Evolutionary conservation across 148 eudicot genomes (phyloP).

Genomic region (Spergularia marina): DNA sequence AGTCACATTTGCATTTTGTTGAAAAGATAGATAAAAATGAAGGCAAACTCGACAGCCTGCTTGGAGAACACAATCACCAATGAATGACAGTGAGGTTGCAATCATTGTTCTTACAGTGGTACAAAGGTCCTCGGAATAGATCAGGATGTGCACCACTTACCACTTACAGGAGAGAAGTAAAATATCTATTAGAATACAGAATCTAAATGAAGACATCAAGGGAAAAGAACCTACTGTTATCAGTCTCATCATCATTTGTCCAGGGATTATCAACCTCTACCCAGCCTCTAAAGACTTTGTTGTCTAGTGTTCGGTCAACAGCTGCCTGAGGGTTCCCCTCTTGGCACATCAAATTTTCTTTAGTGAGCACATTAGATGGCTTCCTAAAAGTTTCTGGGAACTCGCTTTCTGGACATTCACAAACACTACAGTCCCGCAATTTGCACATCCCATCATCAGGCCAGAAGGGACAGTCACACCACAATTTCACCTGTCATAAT

Average conservation of each 20-base stretch:
- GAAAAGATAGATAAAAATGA: not conserved
- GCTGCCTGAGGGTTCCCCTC: slow-evolving; percentile 80
- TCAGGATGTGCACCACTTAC: too few relatives aligned
- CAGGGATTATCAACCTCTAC: slow-evolving; percentile 77
- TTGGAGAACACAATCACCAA: not conserved
- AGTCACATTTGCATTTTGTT: not conserved
- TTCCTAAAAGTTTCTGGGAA: slow-evolving; percentile 72
- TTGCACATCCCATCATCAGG: slow-evolving; percentile 89
- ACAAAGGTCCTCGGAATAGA: not conserved
- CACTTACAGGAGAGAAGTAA: not conserved
- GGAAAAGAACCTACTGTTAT: slow-evolving; percentile 51
- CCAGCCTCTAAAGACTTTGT: slow-evolving; percentile 73
- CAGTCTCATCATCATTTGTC: slow-evolving; percentile 89
- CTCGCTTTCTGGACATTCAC: slow-evolving; percentile 88
- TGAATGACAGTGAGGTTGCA: not conserved
- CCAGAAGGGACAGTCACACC: slow-evolving; percentile 97
- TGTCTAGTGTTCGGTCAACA: slow-evolving; percentile 82
- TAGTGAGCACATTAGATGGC: slow-evolving; percentile 47
- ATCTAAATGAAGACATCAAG: slow-evolving; percentile 2
- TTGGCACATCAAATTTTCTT: slow-evolving; percentile 72
- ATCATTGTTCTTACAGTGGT: not conserved
- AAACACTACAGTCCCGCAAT: slow-evolving; percentile 83
- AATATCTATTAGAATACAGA: not conserved
- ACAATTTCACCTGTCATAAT: slow-evolving; percentile 55
- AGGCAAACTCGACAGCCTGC: not conserved